Conservation (phyloP, 768 basidiomycete genomes). For the Coprinopsis cinerea region DNA sequence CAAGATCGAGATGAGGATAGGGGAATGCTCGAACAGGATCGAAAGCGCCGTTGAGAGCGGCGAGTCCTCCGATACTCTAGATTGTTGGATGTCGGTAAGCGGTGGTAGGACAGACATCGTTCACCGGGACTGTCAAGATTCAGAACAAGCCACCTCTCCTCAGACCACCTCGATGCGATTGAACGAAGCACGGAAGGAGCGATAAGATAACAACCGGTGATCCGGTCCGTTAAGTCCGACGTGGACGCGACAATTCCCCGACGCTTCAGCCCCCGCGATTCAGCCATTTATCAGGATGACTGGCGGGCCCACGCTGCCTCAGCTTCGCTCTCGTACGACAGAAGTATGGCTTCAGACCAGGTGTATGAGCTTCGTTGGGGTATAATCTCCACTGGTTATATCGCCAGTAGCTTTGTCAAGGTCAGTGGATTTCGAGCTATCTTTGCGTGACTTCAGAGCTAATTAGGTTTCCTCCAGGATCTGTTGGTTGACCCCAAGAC, state of each 20-base stretch:
- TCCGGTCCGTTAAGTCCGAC: slow-evolving; percentile 10
- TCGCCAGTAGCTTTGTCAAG: slow-evolving; percentile 63
- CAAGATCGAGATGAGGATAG: slow-evolving; percentile 45
- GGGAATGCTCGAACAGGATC: slow-evolving; percentile 60
- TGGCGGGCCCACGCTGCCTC: no score
- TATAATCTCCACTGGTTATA: slow-evolving; percentile 78
- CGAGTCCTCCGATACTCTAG: slow-evolving; percentile 26
- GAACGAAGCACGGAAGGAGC: no score
- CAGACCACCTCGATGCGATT: no score
- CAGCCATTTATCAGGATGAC: no score
- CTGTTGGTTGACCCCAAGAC: slow-evolving; percentile 68
- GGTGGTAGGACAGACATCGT: slow-evolving; percentile 29
- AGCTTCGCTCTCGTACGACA: neutral
- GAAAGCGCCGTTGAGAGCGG: slow-evolving; percentile 30
- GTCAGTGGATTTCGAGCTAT: slow-evolving; percentile 27
- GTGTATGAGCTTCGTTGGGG: slow-evolving; percentile 64
- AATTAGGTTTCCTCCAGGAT: slow-evolving; percentile 42
- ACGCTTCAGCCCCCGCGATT: neutral
- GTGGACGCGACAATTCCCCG: slow-evolving; percentile 11
- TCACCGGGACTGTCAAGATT: slow-evolving; percentile 1
- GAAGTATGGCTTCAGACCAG: neutral
- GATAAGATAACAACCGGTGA: neutral
- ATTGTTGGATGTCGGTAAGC: slow-evolving; percentile 26
- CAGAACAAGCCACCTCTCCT: neutral
- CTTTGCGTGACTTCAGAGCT: neutral